Base-by-base conservation (phyloP, 345 rosid genomes). In the Noccaea caerulescens region DNA sequence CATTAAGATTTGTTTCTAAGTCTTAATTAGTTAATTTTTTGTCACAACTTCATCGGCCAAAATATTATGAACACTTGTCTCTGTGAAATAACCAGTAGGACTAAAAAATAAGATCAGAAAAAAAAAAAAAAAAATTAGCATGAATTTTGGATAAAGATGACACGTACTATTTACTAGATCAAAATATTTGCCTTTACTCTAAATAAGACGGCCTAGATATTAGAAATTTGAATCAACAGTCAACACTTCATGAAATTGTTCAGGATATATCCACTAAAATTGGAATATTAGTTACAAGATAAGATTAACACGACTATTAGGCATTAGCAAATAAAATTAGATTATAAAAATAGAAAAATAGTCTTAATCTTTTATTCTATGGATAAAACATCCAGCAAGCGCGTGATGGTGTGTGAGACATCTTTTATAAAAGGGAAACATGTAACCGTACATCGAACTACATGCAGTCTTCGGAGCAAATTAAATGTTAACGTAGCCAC, bases 401-500 rank as follows among this genome's bases (percentile, higher is more conserved):
- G 27, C 42, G 16, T 59, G 65, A 41, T 13, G 47, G 36, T 23
- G 64, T 23, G 37, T 44, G 52, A 7, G 33, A 33, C 44, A 30
- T 63, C 27, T 25, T 25, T 3, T 37, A 58, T 50, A 58, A 47
- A 46, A 30, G 25, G 8, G 49, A 46, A 25, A 23, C 10, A 25
- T 10, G 47, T 54, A 72, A 54, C 18, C 54, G 61, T 61, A 36
- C 55, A 7, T 58, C 50, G 33, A 59, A 11, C 11, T 49, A 32
- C 60, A 73, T 65, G 61, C 54, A 58, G 16, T 38, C 27, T 46
- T 58, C 16, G 14, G 14, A 25, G 45, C 10, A 62, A 44, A 44
- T 36, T 16, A 18, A 16, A 13, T 16, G 25, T 47, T 67, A 73
- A 73, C 61, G 46, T 58, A 41, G 45, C 77, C 72, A 30, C 55